These are phyloP conservation scores for Chlamydomonas sphaeroides DNA, from an alignment of 139 green algal genomes.

Conservation along the genomic window DNA sequence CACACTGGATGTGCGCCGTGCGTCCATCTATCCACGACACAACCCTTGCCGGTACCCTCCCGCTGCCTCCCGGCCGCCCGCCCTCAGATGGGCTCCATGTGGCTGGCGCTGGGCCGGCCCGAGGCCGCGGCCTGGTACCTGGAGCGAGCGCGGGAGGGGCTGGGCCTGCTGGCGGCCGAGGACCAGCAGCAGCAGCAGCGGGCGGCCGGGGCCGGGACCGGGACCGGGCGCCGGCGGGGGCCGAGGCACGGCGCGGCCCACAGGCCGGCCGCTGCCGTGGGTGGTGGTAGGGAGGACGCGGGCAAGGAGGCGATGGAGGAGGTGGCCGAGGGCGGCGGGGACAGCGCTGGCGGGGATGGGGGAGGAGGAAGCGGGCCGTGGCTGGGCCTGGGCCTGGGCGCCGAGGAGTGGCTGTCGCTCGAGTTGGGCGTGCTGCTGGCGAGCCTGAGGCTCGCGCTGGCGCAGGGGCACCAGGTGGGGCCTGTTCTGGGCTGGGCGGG, in stretches of 20 bases:
- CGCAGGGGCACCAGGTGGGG: constrained; percentile 23
- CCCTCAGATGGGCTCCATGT: constrained; percentile 11
- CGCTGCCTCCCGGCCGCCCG: too few species aligned
- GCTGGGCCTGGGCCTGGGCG: background rate
- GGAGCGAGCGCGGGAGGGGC: constrained; percentile 1
- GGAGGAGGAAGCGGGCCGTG: background rate
- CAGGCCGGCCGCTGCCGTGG: too few species aligned
- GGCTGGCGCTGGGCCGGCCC: background rate
- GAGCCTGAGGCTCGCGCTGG: constrained; percentile 22
- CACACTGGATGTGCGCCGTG: background rate
- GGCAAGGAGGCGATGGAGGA: background rate
- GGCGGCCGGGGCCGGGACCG: too few species aligned
- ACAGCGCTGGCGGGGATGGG: background rate
- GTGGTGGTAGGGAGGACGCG: too few species aligned
- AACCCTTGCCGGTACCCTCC: too few species aligned
- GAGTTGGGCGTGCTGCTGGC: constrained; percentile 17
- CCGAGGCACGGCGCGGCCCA: too few species aligned
- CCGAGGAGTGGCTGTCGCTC: background rate
- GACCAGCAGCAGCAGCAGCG: too few species aligned
- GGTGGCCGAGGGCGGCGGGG: background rate
- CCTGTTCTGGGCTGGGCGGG: too few species aligned
- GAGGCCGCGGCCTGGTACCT: constrained; percentile 14
- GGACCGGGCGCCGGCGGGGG: too few species aligned
- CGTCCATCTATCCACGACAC: background rate
- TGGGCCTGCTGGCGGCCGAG: constrained; percentile 15